Percentiles rank a stretch among this genome's conserved stretches.
These are phyloP conservation scores for Pseudoscleropodium purum DNA, from an alignment of 225 moss, liverwort and hornwort species.

Conservation along the genomic window DNA sequence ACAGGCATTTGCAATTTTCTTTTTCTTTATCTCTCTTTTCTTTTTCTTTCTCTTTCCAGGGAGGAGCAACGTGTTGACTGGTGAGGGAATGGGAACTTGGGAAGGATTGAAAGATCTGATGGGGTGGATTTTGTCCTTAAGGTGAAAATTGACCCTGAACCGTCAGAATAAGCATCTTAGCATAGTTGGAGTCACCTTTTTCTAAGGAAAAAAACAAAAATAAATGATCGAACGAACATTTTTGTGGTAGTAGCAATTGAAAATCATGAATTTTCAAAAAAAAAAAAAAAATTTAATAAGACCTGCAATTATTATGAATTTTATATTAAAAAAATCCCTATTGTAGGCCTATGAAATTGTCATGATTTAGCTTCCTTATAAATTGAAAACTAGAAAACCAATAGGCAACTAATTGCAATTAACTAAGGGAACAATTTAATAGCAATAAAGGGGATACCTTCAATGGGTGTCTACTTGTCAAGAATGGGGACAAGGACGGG, in stretches of 20 bases:
- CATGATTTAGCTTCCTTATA: background rate
- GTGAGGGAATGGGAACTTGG: background rate
- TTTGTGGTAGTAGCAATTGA: background rate
- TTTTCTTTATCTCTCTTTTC: background rate
- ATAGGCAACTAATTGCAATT: background rate
- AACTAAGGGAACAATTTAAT: background rate
- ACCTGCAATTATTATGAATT: background rate
- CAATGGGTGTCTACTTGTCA: background rate
- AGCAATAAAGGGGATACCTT: background rate
- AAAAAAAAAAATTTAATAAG: too few species aligned
- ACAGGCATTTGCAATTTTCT: background rate
- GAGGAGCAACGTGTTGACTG: background rate
- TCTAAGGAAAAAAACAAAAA: too few species aligned
- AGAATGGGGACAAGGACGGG: rapidly evolving
- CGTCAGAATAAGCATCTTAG: background rate
- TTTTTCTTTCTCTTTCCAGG: background rate
- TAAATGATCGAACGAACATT: background rate
- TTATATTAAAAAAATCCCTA: background rate
- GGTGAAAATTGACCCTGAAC: background rate
- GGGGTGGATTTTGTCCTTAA: too few species aligned
- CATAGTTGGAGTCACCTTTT: background rate
- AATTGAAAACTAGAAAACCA: background rate
- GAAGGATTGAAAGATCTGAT: background rate
- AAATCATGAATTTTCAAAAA: background rate
- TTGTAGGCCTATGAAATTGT: background rate